Evolutionary conservation across 441 rosid species (phyloP).

Genomic region (Eutrema salsugineum): DNA sequence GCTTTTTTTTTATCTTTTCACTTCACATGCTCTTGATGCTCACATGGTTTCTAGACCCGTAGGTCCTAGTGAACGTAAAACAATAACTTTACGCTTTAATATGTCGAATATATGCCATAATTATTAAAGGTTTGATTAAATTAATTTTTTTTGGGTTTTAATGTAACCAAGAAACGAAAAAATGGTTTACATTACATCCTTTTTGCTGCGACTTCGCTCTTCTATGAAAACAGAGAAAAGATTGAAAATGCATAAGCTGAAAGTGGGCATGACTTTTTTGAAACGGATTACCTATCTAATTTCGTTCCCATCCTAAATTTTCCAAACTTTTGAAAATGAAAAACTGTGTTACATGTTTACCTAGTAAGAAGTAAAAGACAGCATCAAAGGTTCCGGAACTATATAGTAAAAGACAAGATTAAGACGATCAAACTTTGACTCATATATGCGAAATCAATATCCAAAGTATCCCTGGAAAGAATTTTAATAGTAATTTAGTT

Average conservation of each 20-base stretch:
- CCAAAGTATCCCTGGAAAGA: too few species aligned
- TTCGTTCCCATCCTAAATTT: too few species aligned
- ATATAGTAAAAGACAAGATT: too few species aligned
- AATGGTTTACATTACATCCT: background rate
- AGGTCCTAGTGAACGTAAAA: background rate
- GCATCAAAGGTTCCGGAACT: too few species aligned
- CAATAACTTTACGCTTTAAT: background rate
- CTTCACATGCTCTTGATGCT: background rate
- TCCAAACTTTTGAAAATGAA: too few species aligned
- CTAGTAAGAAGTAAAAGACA: too few species aligned
- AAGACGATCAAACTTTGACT: too few species aligned
- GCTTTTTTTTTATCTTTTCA: background rate
- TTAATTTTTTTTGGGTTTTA: background rate
- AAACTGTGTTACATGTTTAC: too few species aligned
- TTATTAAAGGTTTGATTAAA: background rate
- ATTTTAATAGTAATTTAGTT: too few species aligned
- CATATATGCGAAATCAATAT: too few species aligned
- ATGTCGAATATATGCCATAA: background rate
- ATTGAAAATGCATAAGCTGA: background rate
- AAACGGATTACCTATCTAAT: too few species aligned
- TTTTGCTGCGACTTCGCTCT: background rate
- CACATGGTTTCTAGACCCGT: constrained; percentile 8
- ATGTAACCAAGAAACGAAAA: background rate
- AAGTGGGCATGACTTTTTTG: too few species aligned
- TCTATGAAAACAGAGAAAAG: background rate